Evolutionary conservation across 345 rosid genomes (phyloP).

Genomic region (Eucalyptus rudis): DNA sequence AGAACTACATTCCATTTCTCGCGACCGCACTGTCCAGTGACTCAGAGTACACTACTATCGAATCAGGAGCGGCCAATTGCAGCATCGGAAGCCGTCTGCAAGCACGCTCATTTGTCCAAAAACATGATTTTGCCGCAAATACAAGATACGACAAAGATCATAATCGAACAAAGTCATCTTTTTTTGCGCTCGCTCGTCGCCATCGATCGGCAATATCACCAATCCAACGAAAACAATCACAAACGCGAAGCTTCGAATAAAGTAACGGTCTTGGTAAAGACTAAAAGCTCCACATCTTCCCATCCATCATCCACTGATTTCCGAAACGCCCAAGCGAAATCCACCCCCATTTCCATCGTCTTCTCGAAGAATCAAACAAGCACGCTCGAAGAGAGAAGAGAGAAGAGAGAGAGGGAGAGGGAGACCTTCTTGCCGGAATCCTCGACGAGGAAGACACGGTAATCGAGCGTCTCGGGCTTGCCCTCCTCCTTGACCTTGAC

Average conservation of each 20-base stretch:
- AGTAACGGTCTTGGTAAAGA: not conserved
- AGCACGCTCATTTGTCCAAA: not conserved
- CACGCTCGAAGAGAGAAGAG: no score
- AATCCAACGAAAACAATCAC: not conserved
- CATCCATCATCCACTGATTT: not conserved
- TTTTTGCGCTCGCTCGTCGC: not conserved
- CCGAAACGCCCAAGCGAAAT: not conserved
- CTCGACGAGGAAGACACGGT: constrained; percentile 64
- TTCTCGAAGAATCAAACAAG: no score
- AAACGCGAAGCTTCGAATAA: not conserved
- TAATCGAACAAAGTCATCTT: not conserved
- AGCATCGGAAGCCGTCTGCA: not conserved
- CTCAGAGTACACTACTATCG: not conserved
- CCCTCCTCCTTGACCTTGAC: constrained; percentile 59
- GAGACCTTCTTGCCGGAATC: constrained; percentile 61
- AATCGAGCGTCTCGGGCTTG: constrained; percentile 64
- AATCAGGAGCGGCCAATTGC: not conserved
- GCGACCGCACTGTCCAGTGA: not conserved
- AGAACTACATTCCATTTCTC: not conserved
- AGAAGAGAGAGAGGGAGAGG: not conserved
- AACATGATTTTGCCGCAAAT: not conserved
- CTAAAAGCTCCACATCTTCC: not conserved
- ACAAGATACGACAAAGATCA: not conserved
- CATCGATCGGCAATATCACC: not conserved
- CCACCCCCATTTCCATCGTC: not conserved